These are phyloP conservation scores for Immersiporthe knoxdaviesiana DNA, from an alignment of 2,329 filamentous ascomycete genomes.

Conservation along the genomic window DNA sequence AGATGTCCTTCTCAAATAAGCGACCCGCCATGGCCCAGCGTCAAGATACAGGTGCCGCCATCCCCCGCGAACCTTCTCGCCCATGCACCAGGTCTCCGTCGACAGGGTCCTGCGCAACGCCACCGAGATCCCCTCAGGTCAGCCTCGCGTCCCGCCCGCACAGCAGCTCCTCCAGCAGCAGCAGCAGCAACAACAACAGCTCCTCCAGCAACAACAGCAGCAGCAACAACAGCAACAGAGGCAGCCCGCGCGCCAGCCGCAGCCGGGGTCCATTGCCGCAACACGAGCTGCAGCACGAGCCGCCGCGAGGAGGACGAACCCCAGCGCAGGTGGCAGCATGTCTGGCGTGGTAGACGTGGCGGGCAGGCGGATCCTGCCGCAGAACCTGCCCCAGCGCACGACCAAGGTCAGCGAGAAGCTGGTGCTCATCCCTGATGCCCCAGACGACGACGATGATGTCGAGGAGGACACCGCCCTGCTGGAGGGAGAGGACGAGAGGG, in stretches of 20 bases:
- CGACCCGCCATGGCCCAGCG: constrained; percentile 46
- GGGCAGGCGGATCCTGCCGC: constrained; percentile 50
- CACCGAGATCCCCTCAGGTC: constrained; percentile 92
- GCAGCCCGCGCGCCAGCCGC: constrained; percentile 18
- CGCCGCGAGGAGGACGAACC: constrained; percentile 33
- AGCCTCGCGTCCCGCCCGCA: constrained; percentile 73
- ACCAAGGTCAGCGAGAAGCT: constrained; percentile 96
- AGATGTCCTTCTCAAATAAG: constrained; percentile 56
- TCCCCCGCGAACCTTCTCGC: constrained; percentile 35
- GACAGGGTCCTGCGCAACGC: constrained; percentile 95
- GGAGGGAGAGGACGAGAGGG: constrained; percentile 62
- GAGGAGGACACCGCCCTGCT: constrained; percentile 45
- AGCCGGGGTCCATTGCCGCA: constrained; percentile 27
- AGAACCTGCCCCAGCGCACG: constrained; percentile 77
- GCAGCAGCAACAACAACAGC: constrained; percentile 5
- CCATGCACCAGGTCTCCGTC: constrained; percentile 81
- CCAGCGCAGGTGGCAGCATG: constrained; percentile 14
- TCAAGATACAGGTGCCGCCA: constrained; percentile 22
- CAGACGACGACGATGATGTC: constrained; percentile 57
- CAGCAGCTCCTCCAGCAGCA: constrained; percentile 8
- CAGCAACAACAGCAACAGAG: not conserved
- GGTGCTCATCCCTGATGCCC: constrained; percentile 87
- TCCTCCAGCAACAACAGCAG: constrained; percentile 10
- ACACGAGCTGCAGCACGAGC: constrained; percentile 24
- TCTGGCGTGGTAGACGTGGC: constrained; percentile 34